Evolutionary conservation across 108 stramenopile genomes (phyloP), one percentile per base, ranked within the genome.

Genomic region (Conticribra guillardii): DNA sequence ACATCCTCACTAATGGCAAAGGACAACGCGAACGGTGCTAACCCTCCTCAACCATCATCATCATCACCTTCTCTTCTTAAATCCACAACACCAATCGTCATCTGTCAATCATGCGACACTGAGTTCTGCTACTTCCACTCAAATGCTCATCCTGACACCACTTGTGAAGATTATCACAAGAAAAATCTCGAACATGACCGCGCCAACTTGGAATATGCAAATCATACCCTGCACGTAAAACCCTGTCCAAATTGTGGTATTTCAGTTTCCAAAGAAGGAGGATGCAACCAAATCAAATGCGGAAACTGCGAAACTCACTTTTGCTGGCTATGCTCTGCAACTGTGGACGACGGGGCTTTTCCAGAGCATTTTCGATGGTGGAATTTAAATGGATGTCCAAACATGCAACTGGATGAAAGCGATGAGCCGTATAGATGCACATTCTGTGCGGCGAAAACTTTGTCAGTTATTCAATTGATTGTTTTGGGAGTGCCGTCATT

Each of bases 321-420:
- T 57, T 84, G 80, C 60, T 82, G 84, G 85, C 71, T 85, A 18
- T 87, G 85, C 64, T 30, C 56, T 27, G 48, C 73, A 63, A 22
- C 74, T 28, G 75, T 87, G 23, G 85, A 87, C 62, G 74, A 74
- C 45, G 84, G 84, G 4, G 76, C 85, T 32, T 85, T 87, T 34
- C 85, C 85, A 1, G 55, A 76, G 17, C 85, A 87, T 64, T 87
- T 85, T 56, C 69, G 85, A 54, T 82, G 81, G 81, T 77, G 76
- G 81, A 80, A 82, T 46, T 28, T 82, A 14, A 54, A 37, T 30
- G 86, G 86, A 2, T 87, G 86, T 32, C 84, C 86, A 1, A 87
- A 87, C 58, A 82, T 82, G 84, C 86, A 87, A 50, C 58, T 87
- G 53, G 83, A 85, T 73, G 82, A 84, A 60, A 82, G 61, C 22